Conservation (phyloP, 768 basidiomycete species). For the Leccinum truebloodii region DNA sequence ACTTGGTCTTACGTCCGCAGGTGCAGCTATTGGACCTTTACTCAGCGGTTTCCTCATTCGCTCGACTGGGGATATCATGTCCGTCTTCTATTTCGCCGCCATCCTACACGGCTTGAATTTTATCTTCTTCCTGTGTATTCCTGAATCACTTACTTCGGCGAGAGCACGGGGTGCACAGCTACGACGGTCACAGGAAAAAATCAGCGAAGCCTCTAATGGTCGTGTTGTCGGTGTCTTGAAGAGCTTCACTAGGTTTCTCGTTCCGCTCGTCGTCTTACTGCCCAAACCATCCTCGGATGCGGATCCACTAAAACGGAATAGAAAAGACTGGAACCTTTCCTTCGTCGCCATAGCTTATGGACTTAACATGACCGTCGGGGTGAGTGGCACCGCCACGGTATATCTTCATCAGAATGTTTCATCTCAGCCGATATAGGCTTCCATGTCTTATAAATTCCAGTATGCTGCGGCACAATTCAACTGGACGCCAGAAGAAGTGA, state of each 20-base stretch:
- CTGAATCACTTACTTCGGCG: slow-evolving; percentile 69
- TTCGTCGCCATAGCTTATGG: slow-evolving; percentile 56
- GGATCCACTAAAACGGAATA: slow-evolving; percentile 42
- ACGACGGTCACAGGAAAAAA: slow-evolving; percentile 18
- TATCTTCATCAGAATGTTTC: background rate
- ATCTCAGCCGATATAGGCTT: slow-evolving; percentile 44
- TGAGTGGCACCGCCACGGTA: slow-evolving; percentile 34
- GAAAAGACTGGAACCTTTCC: slow-evolving; percentile 66
- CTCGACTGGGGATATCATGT: slow-evolving; percentile 51
- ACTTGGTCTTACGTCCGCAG: slow-evolving; percentile 68
- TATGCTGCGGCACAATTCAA: slow-evolving; percentile 61
- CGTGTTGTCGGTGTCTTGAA: slow-evolving; percentile 30
- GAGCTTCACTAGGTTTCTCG: slow-evolving; percentile 60
- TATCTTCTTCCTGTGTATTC: slow-evolving; percentile 56
- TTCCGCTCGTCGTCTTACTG: slow-evolving; percentile 66
- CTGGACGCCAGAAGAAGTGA: slow-evolving; percentile 67
- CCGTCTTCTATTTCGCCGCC: slow-evolving; percentile 71
- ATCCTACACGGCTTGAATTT: slow-evolving; percentile 51
- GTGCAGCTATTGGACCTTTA: slow-evolving; percentile 78
- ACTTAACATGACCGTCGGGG: slow-evolving; percentile 43
- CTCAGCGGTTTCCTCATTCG: slow-evolving; percentile 67
- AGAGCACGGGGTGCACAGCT: slow-evolving; percentile 38
- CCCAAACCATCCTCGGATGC: slow-evolving; percentile 38
- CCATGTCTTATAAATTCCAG: slow-evolving; percentile 59
- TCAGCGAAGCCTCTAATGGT: background rate